Evolutionary conservation across 495 filamentous ascomycete species (phyloP).

Genomic region (Bacidia gigantensis): DNA sequence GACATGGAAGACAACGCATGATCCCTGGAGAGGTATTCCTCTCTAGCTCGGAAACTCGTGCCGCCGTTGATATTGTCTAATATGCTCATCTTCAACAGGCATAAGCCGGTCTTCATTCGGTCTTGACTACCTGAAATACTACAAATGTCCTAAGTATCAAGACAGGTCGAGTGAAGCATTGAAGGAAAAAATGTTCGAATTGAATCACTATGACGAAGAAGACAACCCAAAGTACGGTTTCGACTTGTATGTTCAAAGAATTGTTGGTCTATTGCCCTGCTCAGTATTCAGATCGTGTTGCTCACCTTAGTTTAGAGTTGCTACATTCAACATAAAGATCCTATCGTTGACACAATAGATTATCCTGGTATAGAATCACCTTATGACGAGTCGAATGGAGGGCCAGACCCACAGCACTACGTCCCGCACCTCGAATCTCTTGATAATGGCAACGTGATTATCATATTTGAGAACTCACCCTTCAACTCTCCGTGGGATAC

Average conservation of each 20-base stretch:
- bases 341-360: conserved; percentile 20
- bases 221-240: conserved; percentile 27
- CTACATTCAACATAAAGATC: conserved; percentile 28
- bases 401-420: conserved; percentile 10
- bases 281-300: not conserved
- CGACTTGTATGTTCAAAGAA: conserved; percentile 32
- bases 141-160: conserved; percentile 14
- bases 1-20: conserved; percentile 34
- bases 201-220: conserved; percentile 36
- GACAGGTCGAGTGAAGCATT: conserved; percentile 1
- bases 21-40: conserved; percentile 35
- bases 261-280: conserved; percentile 11
- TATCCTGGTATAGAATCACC: conserved; percentile 19
- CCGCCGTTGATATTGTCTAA: too few relatives aligned
- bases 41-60: too few relatives aligned
- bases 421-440: conserved; percentile 22
- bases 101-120: conserved; percentile 36
- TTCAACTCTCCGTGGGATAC: conserved; percentile 34
- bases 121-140: conserved; percentile 38
- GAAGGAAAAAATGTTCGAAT: conserved; percentile 31
- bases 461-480: conserved; percentile 39
- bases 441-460: conserved; percentile 41
- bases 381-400: conserved; percentile 15
- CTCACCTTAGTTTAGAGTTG: conserved; percentile 12
- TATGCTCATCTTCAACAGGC: not conserved